Base-by-base conservation (phyloP, 2,329 filamentous ascomycete genomes). In the Penicillium sp. region DNA sequence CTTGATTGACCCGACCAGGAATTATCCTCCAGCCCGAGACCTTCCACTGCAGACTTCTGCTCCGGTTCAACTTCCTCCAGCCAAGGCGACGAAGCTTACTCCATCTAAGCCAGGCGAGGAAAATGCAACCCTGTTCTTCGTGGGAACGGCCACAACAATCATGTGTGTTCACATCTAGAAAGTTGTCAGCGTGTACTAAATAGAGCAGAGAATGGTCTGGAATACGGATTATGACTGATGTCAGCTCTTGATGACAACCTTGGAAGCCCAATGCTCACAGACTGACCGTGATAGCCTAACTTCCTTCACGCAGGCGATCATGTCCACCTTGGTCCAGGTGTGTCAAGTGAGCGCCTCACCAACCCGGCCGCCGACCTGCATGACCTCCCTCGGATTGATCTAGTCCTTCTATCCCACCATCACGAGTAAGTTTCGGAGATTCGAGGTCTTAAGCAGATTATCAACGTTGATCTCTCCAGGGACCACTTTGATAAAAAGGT, bases 291-390 rank as follows among this genome's bases (percentile, higher is more conserved):
- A 12, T 23, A 84, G 68, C 84, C 85, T 9, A 87, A 88, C 71
- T 89, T 89, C 71, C 78, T 89, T 0, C 86, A 87, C 64, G 81
- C 81, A 1, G 85, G 86, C 33, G 85, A 88, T 65, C 84, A 88
- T 63, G 85, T 89, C 9, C 86, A 89, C 68, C 80, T 89, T 1
- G 86, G 86, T 0, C 86, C 86, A 0, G 85, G 85, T 1, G 84
- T 88, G 2, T 82, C 78, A 2, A 81, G 78, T 1, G 78, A 77
- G 25, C 77, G 86, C 2, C 70, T 73, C 25, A 87, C 82, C 0
- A 82, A 89, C 61, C 86, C 86, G 23, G 83, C 84, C 0, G 77
- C 89, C 17, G 81, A 87, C 56, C 68, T 89, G 6, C 77, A 85
- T 48, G 77, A 84, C 29, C 74, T 89, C 1, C 86, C 86, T 1